Percentiles rank a stretch among this genome's conserved stretches.
Conservation (phyloP, 352 stramenopile species). For the Phytophthora fragariae region DNA sequence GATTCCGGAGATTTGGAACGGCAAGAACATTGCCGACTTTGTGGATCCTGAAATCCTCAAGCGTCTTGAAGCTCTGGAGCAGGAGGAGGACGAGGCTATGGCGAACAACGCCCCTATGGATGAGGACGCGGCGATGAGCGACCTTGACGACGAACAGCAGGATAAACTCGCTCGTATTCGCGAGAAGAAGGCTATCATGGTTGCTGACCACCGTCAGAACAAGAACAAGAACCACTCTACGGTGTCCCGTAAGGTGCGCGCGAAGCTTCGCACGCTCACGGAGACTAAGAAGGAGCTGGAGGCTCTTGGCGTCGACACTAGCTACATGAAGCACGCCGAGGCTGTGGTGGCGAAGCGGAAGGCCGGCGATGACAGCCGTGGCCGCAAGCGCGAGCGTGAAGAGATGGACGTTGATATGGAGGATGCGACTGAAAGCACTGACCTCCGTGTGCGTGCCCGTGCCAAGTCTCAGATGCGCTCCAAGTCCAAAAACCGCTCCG, state of each 20-base stretch:
- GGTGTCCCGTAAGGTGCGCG: slow-evolving; percentile 88
- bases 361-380: slow-evolving; percentile 74
- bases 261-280: slow-evolving; percentile 73
- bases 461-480: slow-evolving; percentile 77
- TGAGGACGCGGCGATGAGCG: slow-evolving; percentile 85
- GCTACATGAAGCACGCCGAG: slow-evolving; percentile 91
- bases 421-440: slow-evolving; percentile 82
- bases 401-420: slow-evolving; percentile 91
- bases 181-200: slow-evolving; percentile 87
- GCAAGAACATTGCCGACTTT: slow-evolving; percentile 99
- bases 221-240: slow-evolving; percentile 96
- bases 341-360: slow-evolving; percentile 75
- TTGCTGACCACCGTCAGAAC: slow-evolving; percentile 89
- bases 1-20: slow-evolving; percentile 99
- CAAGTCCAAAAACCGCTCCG: slow-evolving; percentile 86
- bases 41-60: slow-evolving; percentile 98
- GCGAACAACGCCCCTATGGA: slow-evolving; percentile 92
- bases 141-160: slow-evolving; percentile 97
- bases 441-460: slow-evolving; percentile 70
- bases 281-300: slow-evolving; percentile 94
- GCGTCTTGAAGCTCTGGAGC: slow-evolving; percentile 95
- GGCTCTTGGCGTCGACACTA: slow-evolving; percentile 91
- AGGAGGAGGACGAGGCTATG: slow-evolving; percentile 97
- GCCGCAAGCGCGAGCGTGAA: slow-evolving; percentile 86
- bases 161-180: slow-evolving; percentile 86